Conservation (phyloP, 106 monocot species). For the Vanilla planifolia region DNA sequence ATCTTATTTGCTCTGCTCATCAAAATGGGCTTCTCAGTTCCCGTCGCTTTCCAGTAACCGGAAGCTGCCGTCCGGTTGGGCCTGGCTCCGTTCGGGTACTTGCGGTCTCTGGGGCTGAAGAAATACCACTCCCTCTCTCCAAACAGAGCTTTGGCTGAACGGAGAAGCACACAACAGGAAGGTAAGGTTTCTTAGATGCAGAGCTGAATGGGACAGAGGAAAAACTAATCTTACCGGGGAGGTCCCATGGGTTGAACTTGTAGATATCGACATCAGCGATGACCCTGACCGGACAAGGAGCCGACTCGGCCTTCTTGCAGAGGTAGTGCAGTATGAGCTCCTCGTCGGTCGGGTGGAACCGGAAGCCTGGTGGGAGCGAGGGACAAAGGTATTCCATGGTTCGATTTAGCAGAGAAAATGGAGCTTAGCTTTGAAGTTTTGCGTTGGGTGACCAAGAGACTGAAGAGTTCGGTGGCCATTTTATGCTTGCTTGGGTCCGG, state of each 20-base stretch:
- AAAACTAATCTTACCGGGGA: constrained; percentile 20
- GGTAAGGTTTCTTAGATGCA: background rate
- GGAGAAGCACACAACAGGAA: background rate
- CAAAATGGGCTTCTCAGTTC: constrained; percentile 42
- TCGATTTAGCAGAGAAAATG: too few species aligned
- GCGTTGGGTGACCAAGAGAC: too few species aligned
- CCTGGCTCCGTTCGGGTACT: constrained; percentile 44
- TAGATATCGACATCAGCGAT: constrained; percentile 57
- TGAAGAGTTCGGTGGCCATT: too few species aligned
- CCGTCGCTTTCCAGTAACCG: constrained; percentile 51
- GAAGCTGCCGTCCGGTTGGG: constrained; percentile 48
- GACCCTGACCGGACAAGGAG: constrained; percentile 26
- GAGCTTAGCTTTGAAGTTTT: too few species aligned
- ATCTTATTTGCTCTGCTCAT: constrained; percentile 10
- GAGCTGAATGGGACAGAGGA: background rate
- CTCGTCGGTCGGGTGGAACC: constrained; percentile 56
- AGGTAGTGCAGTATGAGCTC: constrained; percentile 56
- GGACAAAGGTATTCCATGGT: too few species aligned
- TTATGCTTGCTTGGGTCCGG: too few species aligned
- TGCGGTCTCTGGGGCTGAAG: constrained; percentile 47
- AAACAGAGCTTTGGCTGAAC: constrained; percentile 34
- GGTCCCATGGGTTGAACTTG: constrained; percentile 52
- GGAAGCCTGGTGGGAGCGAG: constrained; percentile 35
- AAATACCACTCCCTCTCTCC: constrained; percentile 55
- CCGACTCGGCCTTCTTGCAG: constrained; percentile 14